These are phyloP conservation scores for Blastobotrys niveus DNA, from an alignment of 1,139 yeast species.

Conservation along the genomic window DNA sequence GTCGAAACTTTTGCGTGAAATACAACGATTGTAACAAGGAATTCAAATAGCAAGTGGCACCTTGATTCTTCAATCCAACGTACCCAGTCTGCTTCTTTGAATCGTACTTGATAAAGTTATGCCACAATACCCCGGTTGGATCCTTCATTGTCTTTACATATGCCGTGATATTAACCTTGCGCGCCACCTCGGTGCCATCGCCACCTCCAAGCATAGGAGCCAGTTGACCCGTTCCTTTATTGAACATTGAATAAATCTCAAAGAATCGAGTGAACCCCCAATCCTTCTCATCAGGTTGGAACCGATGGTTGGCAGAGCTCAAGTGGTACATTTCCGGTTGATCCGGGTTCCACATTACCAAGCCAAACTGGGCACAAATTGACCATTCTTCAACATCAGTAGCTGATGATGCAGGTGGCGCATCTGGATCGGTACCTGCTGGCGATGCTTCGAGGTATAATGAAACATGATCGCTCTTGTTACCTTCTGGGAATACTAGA, in stretches of 20 bases:
- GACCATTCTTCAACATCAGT: constrained; percentile 53
- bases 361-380: constrained; percentile 84
- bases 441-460: constrained; percentile 34
- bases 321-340: constrained; percentile 54
- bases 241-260: constrained; percentile 40
- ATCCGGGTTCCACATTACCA: constrained; percentile 77
- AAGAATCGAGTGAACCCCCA: constrained; percentile 91
- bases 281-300: constrained; percentile 68
- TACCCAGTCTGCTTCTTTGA: constrained; percentile 83
- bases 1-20: constrained; percentile 76
- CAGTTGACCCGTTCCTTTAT: not conserved
- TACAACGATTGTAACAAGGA: constrained; percentile 86
- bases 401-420: not conserved
- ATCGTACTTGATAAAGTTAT: constrained; percentile 75
- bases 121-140: constrained; percentile 93
- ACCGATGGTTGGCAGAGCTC: constrained; percentile 77
- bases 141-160: constrained; percentile 76
- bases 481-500: constrained; percentile 66
- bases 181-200: too few species aligned
- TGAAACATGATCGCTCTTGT: constrained; percentile 30
- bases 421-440: not conserved
- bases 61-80: constrained; percentile 92
- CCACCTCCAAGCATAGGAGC: constrained; percentile 47
- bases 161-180: constrained; percentile 66
- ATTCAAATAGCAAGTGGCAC: constrained; percentile 95